Conservation (phyloP, 2,329 filamentous ascomycete species). For the Colletotrichum aenigma region DNA sequence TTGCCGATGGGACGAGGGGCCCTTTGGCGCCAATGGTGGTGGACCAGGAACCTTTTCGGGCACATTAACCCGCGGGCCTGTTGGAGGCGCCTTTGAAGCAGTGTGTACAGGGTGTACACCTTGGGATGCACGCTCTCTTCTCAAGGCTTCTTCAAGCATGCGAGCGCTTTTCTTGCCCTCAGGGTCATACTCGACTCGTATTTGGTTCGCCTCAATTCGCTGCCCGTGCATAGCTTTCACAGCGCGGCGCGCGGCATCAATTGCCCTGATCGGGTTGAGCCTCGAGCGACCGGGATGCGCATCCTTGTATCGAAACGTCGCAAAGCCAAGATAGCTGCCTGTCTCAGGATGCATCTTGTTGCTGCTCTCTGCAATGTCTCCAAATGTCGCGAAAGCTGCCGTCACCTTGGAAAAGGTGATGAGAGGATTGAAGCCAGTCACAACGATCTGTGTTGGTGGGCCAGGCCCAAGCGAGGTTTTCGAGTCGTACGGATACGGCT, state of each 20-base stretch:
- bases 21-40: conserved; percentile 86
- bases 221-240: conserved; percentile 78
- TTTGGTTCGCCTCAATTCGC: conserved; percentile 76
- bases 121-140: conserved; percentile 60
- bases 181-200: conserved; percentile 87
- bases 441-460: conserved; percentile 87
- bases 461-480: conserved; percentile 86
- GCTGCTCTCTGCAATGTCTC: conserved; percentile 87
- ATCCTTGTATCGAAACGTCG: conserved; percentile 88
- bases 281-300: conserved; percentile 58
- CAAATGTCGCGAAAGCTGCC: conserved; percentile 78
- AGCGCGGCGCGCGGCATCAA: conserved; percentile 81
- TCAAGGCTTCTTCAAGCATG: conserved; percentile 77
- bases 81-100: conserved; percentile 35
- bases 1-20: conserved; percentile 67
- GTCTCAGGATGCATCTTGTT: conserved; percentile 96
- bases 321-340: conserved; percentile 92
- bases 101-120: conserved; percentile 25
- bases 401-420: conserved; percentile 79
- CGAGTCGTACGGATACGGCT: conserved; percentile 80
- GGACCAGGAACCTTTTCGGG: conserved; percentile 60
- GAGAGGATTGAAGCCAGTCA: conserved; percentile 95
- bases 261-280: conserved; percentile 65
- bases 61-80: conserved; percentile 37
- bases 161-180: conserved; percentile 83